Conservation (phyloP, 1,139 yeast genomes). For the Candida tropicalis region DNA sequence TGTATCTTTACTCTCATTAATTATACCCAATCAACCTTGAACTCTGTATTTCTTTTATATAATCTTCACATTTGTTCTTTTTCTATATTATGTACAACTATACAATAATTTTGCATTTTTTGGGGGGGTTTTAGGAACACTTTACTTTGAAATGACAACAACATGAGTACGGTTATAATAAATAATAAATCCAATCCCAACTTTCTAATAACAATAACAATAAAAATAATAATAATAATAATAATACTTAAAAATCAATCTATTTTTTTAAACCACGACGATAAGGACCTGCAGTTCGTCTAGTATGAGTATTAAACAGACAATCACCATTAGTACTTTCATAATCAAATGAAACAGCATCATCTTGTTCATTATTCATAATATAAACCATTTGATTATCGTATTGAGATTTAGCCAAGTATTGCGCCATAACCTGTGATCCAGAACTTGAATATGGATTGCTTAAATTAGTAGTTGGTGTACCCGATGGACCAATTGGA, state of each 20-base stretch:
- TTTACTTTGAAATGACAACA: no score
- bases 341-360: slow-evolving; percentile 1
- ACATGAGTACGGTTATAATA: no score
- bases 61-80: background rate
- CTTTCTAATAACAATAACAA: background rate
- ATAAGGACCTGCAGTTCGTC: slow-evolving; percentile 3
- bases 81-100: slow-evolving; percentile 1
- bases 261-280: slow-evolving; percentile 5
- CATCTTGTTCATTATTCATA: slow-evolving; percentile 12
- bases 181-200: no score
- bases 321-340: slow-evolving; percentile 3
- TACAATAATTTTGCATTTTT: background rate
- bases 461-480: slow-evolving; percentile 5
- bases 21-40: no score
- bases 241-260: background rate
- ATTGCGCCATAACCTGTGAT: slow-evolving; percentile 77
- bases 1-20: no score
- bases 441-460: slow-evolving; percentile 50
- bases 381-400: slow-evolving; percentile 39
- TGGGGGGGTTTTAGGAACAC: no score
- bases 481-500: slow-evolving; percentile 5
- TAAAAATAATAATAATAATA: background rate
- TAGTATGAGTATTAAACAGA: slow-evolving; percentile 7
- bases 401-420: slow-evolving; percentile 69
- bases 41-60: no score